Base-by-base conservation (phyloP, 768 basidiomycete genomes). In the Rubroboletus pulcherrimus region DNA sequence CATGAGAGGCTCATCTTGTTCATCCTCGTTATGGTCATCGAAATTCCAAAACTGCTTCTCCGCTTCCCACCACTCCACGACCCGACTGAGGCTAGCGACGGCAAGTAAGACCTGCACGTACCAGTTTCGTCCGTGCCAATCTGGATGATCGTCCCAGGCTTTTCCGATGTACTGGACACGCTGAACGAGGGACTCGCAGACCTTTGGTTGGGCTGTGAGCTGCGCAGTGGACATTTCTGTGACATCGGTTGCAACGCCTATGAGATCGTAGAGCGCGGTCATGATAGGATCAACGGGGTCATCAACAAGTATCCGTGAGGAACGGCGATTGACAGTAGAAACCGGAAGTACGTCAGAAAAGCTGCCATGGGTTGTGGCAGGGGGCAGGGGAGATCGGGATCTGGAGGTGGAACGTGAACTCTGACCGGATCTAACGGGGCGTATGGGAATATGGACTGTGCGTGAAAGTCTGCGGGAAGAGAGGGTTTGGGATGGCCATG, bases 11-110 rank as follows among this genome's bases (percentile, higher is more conserved):
- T 98, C 96, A 53, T 92, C 89, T 67, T 89, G 85, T 63, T 93
- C 93, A 56, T 91, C 87, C 43, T 90, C 89, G 58, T 89, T 87
- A 63, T 91, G 87, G 67, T 93, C 91, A 66, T 95, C 91, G 68
- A 98, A 98, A 66, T 97, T 97, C 97, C 97, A 99, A 73, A 99
- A 99, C 63, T 95, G 93, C 67, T 95, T 95, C 77, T 98, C 96
- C 11, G 97, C 97, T 72, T 97, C 95, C 93, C 94, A 98, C 96
- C 97, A 99, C 67, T 98, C 97, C 59, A 98, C 89, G 30, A 98
- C 97, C 55, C 96, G 89, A 71, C 89, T 91, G 59, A 99, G 84
- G 65, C 92, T 93, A 33, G 97, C 97, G 46, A 98, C 87, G 21
- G 97, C 96, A 47, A 98, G 85, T 5, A 98, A 80, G 29, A 98